Evolutionary conservation across 345 rosid species (phyloP), one percentile per base, ranked within the genome.

Genomic region (Ceriops zippeliana): DNA sequence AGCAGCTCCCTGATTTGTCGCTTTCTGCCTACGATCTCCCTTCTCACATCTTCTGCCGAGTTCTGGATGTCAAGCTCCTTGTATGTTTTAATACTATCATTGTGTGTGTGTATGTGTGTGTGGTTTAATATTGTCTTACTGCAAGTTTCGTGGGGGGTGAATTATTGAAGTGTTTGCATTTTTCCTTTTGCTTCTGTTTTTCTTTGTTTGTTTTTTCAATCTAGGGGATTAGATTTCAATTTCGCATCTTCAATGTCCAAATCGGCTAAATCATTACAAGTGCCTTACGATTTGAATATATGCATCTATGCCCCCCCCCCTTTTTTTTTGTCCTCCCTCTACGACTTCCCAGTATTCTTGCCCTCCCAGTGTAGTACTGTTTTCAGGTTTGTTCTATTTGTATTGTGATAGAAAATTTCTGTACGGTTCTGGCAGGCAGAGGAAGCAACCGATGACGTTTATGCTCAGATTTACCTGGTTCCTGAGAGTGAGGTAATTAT

Each of bases 21-120:
- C 81, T 90, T 74, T 80, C 88, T 54, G 79, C 80, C 70, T 82
- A 70, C 79, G 90, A 81, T 76, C 84, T 89, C 21, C 87, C 85
- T 82, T 82, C 96, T 65, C 91, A 88, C 76, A 77, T 88, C 73
- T 87, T 90, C 83, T 91, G 98, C 83, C 90, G 97, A 61, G 97
- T 95, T 77, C 83, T 86, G 75, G 93, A 95, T 83, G 88, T 95
- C 82, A 88, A 91, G 86, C 98, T 95, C 74, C 98, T 87, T 77
- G 99, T 95, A 76, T 84, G 85, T 56, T 4, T 26, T 37, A 42
- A 42, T 11, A 42, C 34, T 54, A 38, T 47, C 38, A 9, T 7
- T 16, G 67, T 27, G 28, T 15, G 22, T 34, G 30, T 32, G 21
- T 46, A n/a, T n/a, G 22, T 35, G 22, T 34, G 62, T 8, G 13